phyloP scores from a whole-genome alignment of 148 eudicot genomes.

The Pharnaceum exiguum region DNA sequence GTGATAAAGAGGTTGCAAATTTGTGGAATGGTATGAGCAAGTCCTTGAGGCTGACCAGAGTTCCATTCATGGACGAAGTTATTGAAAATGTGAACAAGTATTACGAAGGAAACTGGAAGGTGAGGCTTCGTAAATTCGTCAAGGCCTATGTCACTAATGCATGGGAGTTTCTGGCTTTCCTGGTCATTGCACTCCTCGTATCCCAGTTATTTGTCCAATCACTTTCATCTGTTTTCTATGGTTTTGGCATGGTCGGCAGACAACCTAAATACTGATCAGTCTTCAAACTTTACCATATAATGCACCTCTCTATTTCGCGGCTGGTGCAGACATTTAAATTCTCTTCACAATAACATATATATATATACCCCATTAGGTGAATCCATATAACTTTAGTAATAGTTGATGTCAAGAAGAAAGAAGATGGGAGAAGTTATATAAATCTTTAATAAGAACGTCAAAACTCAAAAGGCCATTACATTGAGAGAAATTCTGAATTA shows the following conservation, averaged over 20 bases:
- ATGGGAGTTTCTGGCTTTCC: slow-evolving; percentile 33
- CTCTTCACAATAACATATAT: too few relatives aligned
- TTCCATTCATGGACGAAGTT: slow-evolving; percentile 43
- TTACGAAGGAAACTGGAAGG: slow-evolving; percentile 44
- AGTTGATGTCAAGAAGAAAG: too few relatives aligned
- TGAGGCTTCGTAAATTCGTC: slow-evolving; percentile 21
- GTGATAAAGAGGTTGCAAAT: slow-evolving; percentile 47
- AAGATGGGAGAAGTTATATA: not conserved
- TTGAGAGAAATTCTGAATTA: not conserved
- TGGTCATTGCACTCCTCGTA: slow-evolving; percentile 30
- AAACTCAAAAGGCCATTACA: not conserved
- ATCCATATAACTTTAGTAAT: too few relatives aligned
- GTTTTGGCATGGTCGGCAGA: not conserved
- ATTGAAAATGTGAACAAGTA: slow-evolving; percentile 48
- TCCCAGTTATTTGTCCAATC: slow-evolving; percentile 25
- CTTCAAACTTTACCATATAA: too few relatives aligned
- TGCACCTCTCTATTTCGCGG: too few relatives aligned
- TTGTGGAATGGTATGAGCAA: slow-evolving; percentile 69
- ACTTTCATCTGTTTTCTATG: slow-evolving; percentile 26
- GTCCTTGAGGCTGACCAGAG: slow-evolving; percentile 41
- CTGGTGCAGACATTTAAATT: too few relatives aligned
- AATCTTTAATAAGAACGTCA: not conserved
- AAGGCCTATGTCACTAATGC: slow-evolving; percentile 32
- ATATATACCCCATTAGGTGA: too few relatives aligned
- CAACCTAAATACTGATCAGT: not conserved